These are phyloP conservation scores for Sporothrix mexicana DNA, from an alignment of 2,329 filamentous ascomycete genomes.

Conservation along the genomic window DNA sequence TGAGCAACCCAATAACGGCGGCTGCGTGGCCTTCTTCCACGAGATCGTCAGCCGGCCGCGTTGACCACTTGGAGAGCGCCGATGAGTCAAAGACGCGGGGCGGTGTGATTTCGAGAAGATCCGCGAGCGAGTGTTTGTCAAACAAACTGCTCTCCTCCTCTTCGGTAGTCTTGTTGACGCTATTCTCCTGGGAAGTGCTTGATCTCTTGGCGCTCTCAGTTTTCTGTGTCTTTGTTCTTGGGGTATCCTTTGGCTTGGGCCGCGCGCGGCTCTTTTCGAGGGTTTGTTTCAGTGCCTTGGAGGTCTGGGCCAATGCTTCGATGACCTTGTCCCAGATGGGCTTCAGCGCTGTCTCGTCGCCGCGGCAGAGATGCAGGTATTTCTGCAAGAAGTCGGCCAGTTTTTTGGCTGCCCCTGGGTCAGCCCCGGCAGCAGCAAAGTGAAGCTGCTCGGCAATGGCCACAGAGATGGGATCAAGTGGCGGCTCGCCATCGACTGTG, in stretches of 20 bases:
- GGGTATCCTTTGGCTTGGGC: too few species aligned
- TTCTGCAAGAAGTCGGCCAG: constrained; percentile 64
- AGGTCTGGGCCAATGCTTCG: constrained; percentile 46
- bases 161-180: neutral
- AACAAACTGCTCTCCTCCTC: constrained; percentile 36
- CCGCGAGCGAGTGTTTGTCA: constrained; percentile 54
- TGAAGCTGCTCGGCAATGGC: constrained; percentile 79
- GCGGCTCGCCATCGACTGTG: constrained; percentile 41
- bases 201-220: too few species aligned
- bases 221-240: too few species aligned
- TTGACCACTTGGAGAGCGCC: constrained; percentile 68
- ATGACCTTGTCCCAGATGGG: constrained; percentile 52
- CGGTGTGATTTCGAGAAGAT: constrained; percentile 58
- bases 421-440: constrained; percentile 62
- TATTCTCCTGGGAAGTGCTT: neutral
- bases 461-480: constrained; percentile 69
- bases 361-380: constrained; percentile 58
- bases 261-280: constrained; percentile 21
- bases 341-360: constrained; percentile 52
- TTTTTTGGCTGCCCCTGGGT: constrained; percentile 49
- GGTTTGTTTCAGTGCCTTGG: constrained; percentile 40
- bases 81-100: constrained; percentile 56
- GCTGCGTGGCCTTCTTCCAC: constrained; percentile 77
- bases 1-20: constrained; percentile 74
- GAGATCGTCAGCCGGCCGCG: constrained; percentile 78